Base-by-base conservation (phyloP, 495 filamentous ascomycete species). In the Xanthoparmelia taractica region DNA sequence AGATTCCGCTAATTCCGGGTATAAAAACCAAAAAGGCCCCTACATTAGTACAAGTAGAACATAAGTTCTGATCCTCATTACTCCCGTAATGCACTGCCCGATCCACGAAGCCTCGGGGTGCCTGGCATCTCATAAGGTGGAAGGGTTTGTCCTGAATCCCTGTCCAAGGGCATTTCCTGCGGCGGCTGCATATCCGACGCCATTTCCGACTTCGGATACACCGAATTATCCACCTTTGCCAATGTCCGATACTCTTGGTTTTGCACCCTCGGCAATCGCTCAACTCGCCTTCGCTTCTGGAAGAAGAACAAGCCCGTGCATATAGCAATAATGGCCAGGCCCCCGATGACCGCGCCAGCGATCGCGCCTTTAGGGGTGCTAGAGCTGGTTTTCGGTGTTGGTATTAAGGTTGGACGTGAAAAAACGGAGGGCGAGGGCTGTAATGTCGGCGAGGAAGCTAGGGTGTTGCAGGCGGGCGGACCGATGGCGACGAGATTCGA, bases 101-200 rank as follows among this genome's bases (percentile, higher is more conserved):
- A 11, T 50, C 23, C 2, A 50, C 47, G 47, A 27, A 50, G 25
- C 12, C 47, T 29, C 25, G 23, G 25, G 1, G 47, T 27, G 25
- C 1, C 43, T 31, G 60, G 60, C 59, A 66, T 34, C 55, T 66
- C 60, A 41, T 59, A 33, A 34, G 54, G 64, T 31, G 41, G 20
- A 18, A 58, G 0, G 50, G 4, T 25, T 20, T 58, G 37, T 20
- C 29, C 40, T 0, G 54, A 60, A 43, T 57, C 43, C 40, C 8
- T 43, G 15, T 40, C 17, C 10, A 58, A 20, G 36, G 64, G 43
- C 36, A 66, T 40, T 50, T 66, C 64, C 38, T 58, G 54, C 13
- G 64, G 59, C 34, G 64, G 60, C 31, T 63, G 60, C 20, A 18
- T 60, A 43, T 66, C 54, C 1, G 64, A 54, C 8, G 64, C 13